Conservation (phyloP, 805 yeast genomes). For the Yarrowia divulgata region DNA sequence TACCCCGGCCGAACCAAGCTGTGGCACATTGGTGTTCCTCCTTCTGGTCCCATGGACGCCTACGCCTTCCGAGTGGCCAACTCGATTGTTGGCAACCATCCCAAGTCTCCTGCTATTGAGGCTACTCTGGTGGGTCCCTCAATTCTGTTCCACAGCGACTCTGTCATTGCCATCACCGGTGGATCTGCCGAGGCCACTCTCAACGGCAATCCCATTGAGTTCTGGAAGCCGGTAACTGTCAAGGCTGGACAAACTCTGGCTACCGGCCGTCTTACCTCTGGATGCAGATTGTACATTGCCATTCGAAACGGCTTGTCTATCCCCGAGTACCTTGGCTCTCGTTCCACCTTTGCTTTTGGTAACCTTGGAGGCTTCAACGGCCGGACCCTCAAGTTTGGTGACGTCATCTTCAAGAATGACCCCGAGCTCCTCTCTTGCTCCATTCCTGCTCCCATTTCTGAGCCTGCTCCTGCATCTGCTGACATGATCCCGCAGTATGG, state of each 20-base stretch:
- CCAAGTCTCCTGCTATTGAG: conserved; percentile 87
- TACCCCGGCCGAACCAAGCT: conserved; percentile 87
- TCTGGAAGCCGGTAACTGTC: conserved; percentile 77
- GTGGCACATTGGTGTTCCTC: conserved; percentile 96
- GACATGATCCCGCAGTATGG: conserved; percentile 62
- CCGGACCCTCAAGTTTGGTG: conserved; percentile 88
- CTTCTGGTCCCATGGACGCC: conserved; percentile 98
- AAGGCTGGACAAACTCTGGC: conserved; percentile 76
- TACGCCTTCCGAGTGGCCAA: conserved; percentile 90
- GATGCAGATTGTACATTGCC: conserved; percentile 90
- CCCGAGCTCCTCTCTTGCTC: conserved; percentile 71
- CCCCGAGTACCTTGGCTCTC: conserved; percentile 91
- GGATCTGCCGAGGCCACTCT: conserved; percentile 74
- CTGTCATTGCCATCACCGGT: conserved; percentile 85
- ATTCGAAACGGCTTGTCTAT: conserved; percentile 94
- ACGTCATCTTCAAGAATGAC: conserved; percentile 85
- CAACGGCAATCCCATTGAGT: conserved; percentile 62
- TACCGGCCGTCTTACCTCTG: conserved; percentile 81
- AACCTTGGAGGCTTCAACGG: conserved; percentile 93
- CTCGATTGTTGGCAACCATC: conserved; percentile 85
- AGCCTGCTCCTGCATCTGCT: conserved; percentile 65
- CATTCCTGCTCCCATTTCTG: conserved; percentile 73
- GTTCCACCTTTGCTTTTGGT: conserved; percentile 95
- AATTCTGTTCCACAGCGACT: conserved; percentile 79
- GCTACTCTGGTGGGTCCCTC: conserved; percentile 88